These are phyloP conservation scores for Komagataea norvegica DNA, from an alignment of 1,139 yeast species.

Conservation along the genomic window DNA sequence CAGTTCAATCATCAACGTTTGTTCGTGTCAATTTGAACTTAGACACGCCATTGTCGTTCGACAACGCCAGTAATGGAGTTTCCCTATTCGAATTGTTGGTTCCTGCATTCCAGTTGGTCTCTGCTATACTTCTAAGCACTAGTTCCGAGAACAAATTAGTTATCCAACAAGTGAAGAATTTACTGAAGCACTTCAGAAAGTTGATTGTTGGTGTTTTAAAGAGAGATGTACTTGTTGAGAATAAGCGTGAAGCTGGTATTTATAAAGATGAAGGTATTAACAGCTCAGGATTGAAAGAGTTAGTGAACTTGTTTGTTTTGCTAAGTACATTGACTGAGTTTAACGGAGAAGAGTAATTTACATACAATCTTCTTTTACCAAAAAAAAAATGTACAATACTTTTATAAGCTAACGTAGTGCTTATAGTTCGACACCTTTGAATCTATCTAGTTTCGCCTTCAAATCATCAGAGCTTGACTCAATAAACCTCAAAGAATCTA, in stretches of 20 bases:
- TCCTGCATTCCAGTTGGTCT: slow-evolving; percentile 73
- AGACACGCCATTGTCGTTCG: slow-evolving; percentile 46
- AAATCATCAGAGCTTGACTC: slow-evolving; percentile 67
- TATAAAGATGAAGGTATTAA: slow-evolving; percentile 23
- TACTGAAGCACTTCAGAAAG: slow-evolving; percentile 51
- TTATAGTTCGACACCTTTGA: slow-evolving; percentile 21
- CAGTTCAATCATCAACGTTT: slow-evolving; percentile 29
- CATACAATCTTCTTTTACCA: neutral
- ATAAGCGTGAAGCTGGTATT: slow-evolving; percentile 22
- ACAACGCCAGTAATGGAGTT: slow-evolving; percentile 31
- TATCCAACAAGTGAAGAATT: slow-evolving; percentile 47
- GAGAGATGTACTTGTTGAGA: slow-evolving; percentile 46
- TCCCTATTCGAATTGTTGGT: slow-evolving; percentile 65
- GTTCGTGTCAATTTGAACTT: slow-evolving; percentile 42
- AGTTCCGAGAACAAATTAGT: slow-evolving; percentile 73
- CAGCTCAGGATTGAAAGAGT: slow-evolving; percentile 38
- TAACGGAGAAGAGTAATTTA: slow-evolving; percentile 23
- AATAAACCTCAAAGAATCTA: slow-evolving; percentile 85
- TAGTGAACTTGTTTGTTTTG: slow-evolving; percentile 53
- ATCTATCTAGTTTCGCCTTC: slow-evolving; percentile 53
- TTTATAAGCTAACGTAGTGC: neutral
- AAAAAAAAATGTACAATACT: slow-evolving; percentile 10
- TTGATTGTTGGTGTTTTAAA: slow-evolving; percentile 66
- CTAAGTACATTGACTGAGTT: slow-evolving; percentile 50
- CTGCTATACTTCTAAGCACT: slow-evolving; percentile 66